Evolutionary conservation across 306 rosid genomes (phyloP).

Genomic region (Datisca glomerata): DNA sequence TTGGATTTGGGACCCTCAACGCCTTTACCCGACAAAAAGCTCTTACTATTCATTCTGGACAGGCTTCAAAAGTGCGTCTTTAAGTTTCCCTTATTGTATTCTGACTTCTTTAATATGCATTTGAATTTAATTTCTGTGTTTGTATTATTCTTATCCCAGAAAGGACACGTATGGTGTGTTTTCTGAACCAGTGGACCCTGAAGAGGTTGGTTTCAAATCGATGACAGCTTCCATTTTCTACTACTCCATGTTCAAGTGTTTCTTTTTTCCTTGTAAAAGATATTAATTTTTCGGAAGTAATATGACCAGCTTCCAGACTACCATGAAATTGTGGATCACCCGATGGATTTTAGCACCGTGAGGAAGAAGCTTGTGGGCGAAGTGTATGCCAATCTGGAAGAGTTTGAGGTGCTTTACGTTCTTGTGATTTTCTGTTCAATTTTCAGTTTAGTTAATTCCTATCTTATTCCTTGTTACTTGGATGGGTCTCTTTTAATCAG

Average conservation of each 20-base stretch:
- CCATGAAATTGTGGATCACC: conserved; percentile 45
- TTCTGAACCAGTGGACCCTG: conserved; percentile 61
- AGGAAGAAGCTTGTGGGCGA: conserved; percentile 39
- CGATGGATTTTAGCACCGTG: conserved; percentile 62
- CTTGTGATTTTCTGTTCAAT: conserved; percentile 4
- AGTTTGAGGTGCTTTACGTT: conserved; percentile 39
- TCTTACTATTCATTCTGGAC: conserved; percentile 49
- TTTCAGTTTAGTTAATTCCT: no score
- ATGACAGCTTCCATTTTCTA: no score
- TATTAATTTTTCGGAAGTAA: neutral
- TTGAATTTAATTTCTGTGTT: conserved; percentile 14
- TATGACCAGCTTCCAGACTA: conserved; percentile 57
- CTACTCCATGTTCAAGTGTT: no score
- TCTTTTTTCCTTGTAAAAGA: no score
- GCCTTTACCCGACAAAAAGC: conserved; percentile 48
- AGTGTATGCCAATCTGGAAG: conserved; percentile 39
- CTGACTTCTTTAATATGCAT: conserved; percentile 16
- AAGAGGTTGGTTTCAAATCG: conserved; percentile 44
- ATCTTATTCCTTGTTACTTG: no score
- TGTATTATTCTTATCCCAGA: conserved; percentile 24
- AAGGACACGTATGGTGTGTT: conserved; percentile 61
- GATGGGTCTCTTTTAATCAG: no score
- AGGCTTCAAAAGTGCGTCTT: conserved; percentile 56
- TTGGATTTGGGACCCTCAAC: conserved; percentile 46
- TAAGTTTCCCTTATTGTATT: conserved; percentile 17